phyloP scores from a whole-genome alignment of 2,329 filamentous ascomycete species.

The Drechslera avenae region DNA sequence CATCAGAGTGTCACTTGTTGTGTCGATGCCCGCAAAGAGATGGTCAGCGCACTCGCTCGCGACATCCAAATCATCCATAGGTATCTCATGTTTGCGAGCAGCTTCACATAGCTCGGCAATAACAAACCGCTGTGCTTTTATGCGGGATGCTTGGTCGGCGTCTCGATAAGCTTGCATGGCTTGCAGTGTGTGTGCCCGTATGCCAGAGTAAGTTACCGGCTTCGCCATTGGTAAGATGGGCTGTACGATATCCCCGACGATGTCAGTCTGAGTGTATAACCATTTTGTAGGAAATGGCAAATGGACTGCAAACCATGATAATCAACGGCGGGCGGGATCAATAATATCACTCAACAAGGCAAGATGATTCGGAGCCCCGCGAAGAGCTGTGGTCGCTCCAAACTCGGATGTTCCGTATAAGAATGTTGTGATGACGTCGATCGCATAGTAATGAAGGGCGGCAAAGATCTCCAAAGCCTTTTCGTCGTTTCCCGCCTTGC shows the following conservation, averaged over 20 bases:
- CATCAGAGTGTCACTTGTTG: constrained; percentile 59
- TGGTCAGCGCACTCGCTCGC: constrained; percentile 62
- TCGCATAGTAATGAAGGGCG: constrained; percentile 59
- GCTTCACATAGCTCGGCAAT: constrained; percentile 12
- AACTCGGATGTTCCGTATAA: constrained; percentile 52
- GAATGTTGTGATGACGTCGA: constrained; percentile 60
- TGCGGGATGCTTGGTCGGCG: not conserved
- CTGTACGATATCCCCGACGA: constrained; percentile 45
- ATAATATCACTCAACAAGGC: constrained; percentile 56
- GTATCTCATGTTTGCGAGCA: constrained; percentile 4
- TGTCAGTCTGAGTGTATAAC: constrained; percentile 53
- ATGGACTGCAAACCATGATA: constrained; percentile 59
- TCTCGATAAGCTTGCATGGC: constrained; percentile 35
- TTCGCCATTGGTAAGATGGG: constrained; percentile 57
- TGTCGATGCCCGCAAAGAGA: constrained; percentile 59
- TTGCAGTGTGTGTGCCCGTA: constrained; percentile 52
- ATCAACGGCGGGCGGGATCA: constrained; percentile 52
- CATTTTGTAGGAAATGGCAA: constrained; percentile 54
- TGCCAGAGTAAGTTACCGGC: constrained; percentile 58
- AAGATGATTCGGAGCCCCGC: constrained; percentile 47
- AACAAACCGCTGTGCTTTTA: constrained; percentile 4
- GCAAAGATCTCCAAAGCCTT: constrained; percentile 53
- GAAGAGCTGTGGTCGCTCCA: constrained; percentile 54
- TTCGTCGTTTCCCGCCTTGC: constrained; percentile 31
- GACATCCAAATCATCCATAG: constrained; percentile 53